A percentile compares a stretch with the other conserved stretches of the same genome.
Conservation (phyloP, 176 grass and related monocot genomes). For the maize (Zea mays) region Zm-B73-REFERENCE-NAM-5.0 NC_050100.1:100461501-100462000, state of each 20-base stretch:
- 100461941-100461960: conserved; percentile 13
- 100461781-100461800: conserved; percentile 25
- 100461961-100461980: conserved; percentile 40
- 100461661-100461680: no score
- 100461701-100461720: no score
- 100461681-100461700: no score
- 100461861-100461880: conserved; percentile 59
- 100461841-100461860: conserved; percentile 93
- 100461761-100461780: conserved; percentile 31
- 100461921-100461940: conserved; percentile 10
- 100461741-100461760: not conserved
- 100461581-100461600: no score
- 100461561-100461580: no score
- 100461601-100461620: no score
- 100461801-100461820: conserved; percentile 90
- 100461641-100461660: no score
- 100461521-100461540: not conserved
- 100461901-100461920: not conserved
- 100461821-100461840: conserved; percentile 88
- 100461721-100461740: no score
- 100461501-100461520: conserved; percentile 29
- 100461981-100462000: conserved; percentile 75
- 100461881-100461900: conserved; percentile 16
- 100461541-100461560: no score
- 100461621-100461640: no score